These are phyloP conservation scores for Crucihimalaya himalaica DNA, from an alignment of 345 rosid species.

Conservation along the genomic window DNA sequence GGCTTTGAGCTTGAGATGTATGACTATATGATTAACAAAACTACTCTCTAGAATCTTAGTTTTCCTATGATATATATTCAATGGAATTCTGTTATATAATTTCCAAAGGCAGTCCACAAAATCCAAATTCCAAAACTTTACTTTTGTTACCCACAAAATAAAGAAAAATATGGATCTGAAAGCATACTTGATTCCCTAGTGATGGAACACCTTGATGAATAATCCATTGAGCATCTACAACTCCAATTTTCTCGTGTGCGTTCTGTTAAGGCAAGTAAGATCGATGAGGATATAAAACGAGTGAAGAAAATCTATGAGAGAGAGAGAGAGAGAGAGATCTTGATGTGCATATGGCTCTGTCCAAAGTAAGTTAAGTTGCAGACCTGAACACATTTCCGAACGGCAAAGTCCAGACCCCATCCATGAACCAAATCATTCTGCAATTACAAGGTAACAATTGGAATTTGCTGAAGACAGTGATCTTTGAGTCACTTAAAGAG, in stretches of 20 bases:
- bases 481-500: background rate
- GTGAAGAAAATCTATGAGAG: background rate
- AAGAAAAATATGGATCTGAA: background rate
- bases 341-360: too few species aligned
- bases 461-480: background rate
- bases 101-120: background rate
- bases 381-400: constrained; percentile 71
- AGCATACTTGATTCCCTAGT: constrained; percentile 66
- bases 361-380: constrained; percentile 19
- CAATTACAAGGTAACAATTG: background rate
- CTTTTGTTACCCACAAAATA: background rate
- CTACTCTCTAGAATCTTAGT: background rate
- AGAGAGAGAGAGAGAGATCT: too few species aligned
- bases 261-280: constrained; percentile 38
- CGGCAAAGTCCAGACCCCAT: constrained; percentile 77
- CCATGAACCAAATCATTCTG: constrained; percentile 85
- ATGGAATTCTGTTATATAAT: background rate
- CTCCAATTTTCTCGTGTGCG: constrained; percentile 72
- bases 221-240: constrained; percentile 75
- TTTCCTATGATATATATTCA: background rate
- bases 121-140: background rate
- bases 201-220: constrained; percentile 70
- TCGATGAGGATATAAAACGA: background rate
- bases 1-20: background rate
- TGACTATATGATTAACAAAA: background rate